A percentile compares a stretch with the other conserved stretches of the same genome.
Evolutionary conservation across 768 basidiomycete genomes (phyloP).

Genomic region (Kwoniella sp.): DNA sequence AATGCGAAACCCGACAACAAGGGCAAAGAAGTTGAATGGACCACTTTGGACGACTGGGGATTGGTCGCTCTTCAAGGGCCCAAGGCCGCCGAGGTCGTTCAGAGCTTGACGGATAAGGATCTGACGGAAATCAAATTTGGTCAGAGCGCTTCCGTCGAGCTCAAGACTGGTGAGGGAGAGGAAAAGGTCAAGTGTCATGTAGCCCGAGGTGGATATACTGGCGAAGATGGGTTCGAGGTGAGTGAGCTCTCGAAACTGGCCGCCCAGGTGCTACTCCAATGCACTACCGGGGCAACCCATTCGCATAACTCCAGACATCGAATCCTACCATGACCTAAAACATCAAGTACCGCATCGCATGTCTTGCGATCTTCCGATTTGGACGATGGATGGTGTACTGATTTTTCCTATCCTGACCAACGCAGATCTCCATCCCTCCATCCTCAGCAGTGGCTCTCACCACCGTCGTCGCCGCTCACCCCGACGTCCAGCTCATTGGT

Average conservation of each 20-base stretch:
- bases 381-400: too few species aligned
- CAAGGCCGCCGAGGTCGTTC: slow-evolving; percentile 75
- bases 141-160: slow-evolving; percentile 73
- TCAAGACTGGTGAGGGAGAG: slow-evolving; percentile 58
- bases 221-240: slow-evolving; percentile 97
- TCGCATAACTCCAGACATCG: too few species aligned
- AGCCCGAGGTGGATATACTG: slow-evolving; percentile 93
- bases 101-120: slow-evolving; percentile 65
- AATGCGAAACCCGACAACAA: slow-evolving; percentile 67
- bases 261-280: too few species aligned
- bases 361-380: too few species aligned
- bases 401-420: not conserved
- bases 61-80: slow-evolving; percentile 92
- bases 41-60: slow-evolving; percentile 81
- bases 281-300: too few species aligned
- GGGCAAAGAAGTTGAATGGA: slow-evolving; percentile 67
- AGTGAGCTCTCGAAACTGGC: slow-evolving; percentile 19
- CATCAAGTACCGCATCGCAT: too few species aligned
- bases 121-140: slow-evolving; percentile 78
- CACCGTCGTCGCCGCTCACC: slow-evolving; percentile 63
- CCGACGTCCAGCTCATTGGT: slow-evolving; percentile 78
- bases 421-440: slow-evolving; percentile 81
- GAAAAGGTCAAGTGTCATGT: slow-evolving; percentile 80
- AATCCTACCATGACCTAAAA: too few species aligned
- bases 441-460: slow-evolving; percentile 72